These are phyloP conservation scores for Acer saccharum DNA, from an alignment of 345 rosid species.

Conservation along the genomic window DNA sequence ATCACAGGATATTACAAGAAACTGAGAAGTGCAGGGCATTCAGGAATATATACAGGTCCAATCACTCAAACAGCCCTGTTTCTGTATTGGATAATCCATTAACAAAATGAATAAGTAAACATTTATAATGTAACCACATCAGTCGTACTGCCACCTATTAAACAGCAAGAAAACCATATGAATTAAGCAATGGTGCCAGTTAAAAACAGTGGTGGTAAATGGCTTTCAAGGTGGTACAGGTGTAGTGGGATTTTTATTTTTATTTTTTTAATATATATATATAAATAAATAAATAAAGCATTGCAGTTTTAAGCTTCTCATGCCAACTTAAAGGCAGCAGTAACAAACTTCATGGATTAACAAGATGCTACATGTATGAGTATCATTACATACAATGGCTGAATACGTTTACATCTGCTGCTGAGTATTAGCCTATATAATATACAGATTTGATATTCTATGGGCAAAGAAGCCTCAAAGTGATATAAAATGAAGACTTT, in stretches of 20 bases:
- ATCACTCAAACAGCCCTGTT: not conserved
- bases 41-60: not conserved
- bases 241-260: not conserved
- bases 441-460: not conserved
- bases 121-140: not conserved
- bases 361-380: not conserved
- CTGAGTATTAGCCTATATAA: not conserved
- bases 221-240: not conserved
- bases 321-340: not conserved
- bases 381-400: not conserved
- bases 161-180: not conserved
- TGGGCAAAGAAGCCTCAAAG: not conserved
- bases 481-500: not conserved
- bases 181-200: not conserved
- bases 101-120: constrained; percentile 2
- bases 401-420: not conserved
- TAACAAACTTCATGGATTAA: not conserved
- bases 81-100: not conserved
- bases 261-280: too few relatives aligned
- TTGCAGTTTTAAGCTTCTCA: not conserved
- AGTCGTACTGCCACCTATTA: not conserved
- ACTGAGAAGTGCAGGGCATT: constrained; percentile 3
- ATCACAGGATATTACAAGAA: not conserved
- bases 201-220: not conserved
- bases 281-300: not conserved